Percentiles rank a stretch among this genome's conserved stretches.
phyloP scores from a whole-genome alignment of 2,329 filamentous ascomycete species.

The Botryotinia calthae region DNA sequence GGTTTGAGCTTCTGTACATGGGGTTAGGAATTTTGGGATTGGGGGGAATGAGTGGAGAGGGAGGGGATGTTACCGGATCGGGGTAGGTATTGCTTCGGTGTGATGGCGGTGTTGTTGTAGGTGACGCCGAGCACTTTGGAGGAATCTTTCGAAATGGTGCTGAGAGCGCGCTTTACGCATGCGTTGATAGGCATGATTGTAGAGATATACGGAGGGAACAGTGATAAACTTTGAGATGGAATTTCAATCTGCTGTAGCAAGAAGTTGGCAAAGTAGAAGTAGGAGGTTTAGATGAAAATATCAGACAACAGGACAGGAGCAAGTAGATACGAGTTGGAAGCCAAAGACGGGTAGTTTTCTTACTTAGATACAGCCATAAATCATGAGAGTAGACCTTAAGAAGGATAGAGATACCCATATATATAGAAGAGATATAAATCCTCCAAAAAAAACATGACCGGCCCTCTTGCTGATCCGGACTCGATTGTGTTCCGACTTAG shows the following conservation, averaged over 20 bases:
- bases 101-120: constrained; percentile 34
- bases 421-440: not conserved
- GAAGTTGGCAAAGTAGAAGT: not conserved
- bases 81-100: constrained; percentile 38
- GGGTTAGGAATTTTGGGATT: not conserved
- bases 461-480: not conserved
- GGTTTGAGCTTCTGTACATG: constrained; percentile 28
- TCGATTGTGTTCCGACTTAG: not conserved
- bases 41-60: not conserved
- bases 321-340: not conserved
- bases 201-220: not conserved
- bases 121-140: constrained; percentile 40
- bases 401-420: not conserved
- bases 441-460: not conserved
- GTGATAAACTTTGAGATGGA: not conserved
- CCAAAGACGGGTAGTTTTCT: no score
- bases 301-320: not conserved
- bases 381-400: not conserved
- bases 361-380: not conserved
- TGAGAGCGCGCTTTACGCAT: constrained; percentile 15
- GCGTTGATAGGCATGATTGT: constrained; percentile 21
- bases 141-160: constrained; percentile 28
- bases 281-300: not conserved
- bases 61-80: constrained; percentile 34
- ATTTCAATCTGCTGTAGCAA: not conserved